Conservation (phyloP, 2,329 filamentous ascomycete genomes). For the Pyrenophora teres region DNA sequence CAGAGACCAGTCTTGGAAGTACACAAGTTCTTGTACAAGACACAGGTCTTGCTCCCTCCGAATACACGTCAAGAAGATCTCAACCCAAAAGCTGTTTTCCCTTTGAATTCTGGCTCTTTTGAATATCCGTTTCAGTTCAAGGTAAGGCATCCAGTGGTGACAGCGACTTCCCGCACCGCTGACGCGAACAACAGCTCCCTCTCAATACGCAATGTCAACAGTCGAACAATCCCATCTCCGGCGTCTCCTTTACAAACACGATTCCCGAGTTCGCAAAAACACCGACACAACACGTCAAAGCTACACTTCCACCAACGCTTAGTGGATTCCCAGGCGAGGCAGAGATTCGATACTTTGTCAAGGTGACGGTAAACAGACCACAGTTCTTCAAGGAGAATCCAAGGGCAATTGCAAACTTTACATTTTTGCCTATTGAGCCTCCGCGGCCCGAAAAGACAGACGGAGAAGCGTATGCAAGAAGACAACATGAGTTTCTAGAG, state of each 20-base stretch:
- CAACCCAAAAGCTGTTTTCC: constrained; percentile 55
- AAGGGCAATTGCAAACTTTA: constrained; percentile 65
- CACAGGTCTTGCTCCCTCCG: constrained; percentile 73
- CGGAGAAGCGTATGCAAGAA: constrained; percentile 82
- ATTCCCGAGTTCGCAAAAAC: constrained; percentile 53
- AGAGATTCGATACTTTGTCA: constrained; percentile 92
- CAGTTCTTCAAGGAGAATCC: constrained; percentile 91
- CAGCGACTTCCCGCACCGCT: neutral
- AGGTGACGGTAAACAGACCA: constrained; percentile 90
- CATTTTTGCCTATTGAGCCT: constrained; percentile 90
- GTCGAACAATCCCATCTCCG: constrained; percentile 46
- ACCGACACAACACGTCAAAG: constrained; percentile 71
- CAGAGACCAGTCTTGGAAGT: constrained; percentile 56
- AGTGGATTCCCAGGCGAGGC: constrained; percentile 85
- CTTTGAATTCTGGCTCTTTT: constrained; percentile 71
- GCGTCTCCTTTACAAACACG: constrained; percentile 51
- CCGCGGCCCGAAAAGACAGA: constrained; percentile 69
- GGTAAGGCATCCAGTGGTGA: constrained; percentile 52
- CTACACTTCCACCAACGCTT: constrained; percentile 85
- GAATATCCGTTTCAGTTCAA: constrained; percentile 81
- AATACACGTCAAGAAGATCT: constrained; percentile 49
- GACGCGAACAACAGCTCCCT: constrained; percentile 46
- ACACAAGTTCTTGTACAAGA: constrained; percentile 72
- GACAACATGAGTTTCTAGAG: constrained; percentile 64
- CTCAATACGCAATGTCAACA: constrained; percentile 72